phyloP scores from a whole-genome alignment of 345 rosid genomes.

The Populus simonii region DNA sequence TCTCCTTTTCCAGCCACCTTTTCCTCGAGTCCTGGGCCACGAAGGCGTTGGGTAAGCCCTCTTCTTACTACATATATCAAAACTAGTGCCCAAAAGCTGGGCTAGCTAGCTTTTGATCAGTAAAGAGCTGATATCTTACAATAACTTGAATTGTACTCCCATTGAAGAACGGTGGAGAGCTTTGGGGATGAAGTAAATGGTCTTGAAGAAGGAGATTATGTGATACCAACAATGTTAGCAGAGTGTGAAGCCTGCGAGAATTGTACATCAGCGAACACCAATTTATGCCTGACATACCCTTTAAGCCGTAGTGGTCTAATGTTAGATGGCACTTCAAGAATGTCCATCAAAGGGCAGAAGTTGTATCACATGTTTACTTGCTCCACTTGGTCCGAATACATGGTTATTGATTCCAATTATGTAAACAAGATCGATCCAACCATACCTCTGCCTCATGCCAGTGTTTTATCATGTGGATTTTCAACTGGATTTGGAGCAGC shows the following conservation, averaged over 20 bases:
- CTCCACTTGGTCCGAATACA: constrained; percentile 70
- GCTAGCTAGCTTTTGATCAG: background rate
- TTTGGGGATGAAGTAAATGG: constrained; percentile 54
- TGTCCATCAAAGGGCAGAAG: constrained; percentile 46
- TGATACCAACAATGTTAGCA: constrained; percentile 48
- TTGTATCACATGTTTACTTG: constrained; percentile 47
- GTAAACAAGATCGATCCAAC: constrained; percentile 44
- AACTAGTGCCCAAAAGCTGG: background rate
- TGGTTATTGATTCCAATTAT: constrained; percentile 44
- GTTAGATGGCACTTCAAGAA: constrained; percentile 55
- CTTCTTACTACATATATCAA: background rate
- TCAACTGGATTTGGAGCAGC: constrained; percentile 71
- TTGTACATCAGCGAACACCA: constrained; percentile 42
- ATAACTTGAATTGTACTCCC: background rate
- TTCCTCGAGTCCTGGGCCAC: constrained; percentile 72
- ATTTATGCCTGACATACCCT: constrained; percentile 50
- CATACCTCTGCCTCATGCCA: constrained; percentile 38
- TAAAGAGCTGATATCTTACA: background rate
- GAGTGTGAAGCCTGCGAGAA: constrained; percentile 63
- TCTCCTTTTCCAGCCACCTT: constrained; percentile 32
- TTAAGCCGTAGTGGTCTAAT: constrained; percentile 31
- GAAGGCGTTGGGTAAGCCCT: constrained; percentile 69
- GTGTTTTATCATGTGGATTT: constrained; percentile 63
- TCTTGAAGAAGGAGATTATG: constrained; percentile 52
- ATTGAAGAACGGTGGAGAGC: constrained; percentile 54